Conservation (phyloP, 768 basidiomycete species). For the Suillus spraguei region DNA sequence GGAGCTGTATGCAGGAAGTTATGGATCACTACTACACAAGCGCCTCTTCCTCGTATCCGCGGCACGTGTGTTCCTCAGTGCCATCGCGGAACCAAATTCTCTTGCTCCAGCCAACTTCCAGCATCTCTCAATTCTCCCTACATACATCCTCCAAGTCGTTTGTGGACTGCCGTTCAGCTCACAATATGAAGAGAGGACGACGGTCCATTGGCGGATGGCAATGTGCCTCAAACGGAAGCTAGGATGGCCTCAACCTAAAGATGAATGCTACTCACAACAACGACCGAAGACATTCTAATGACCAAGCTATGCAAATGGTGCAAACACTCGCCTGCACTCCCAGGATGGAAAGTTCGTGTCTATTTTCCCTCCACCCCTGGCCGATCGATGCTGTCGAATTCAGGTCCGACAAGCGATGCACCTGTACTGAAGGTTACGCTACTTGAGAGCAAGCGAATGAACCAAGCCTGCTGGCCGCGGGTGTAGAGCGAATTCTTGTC, state of each 20-base stretch:
- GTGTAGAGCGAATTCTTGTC: constrained; percentile 54
- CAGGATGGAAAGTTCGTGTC: constrained; percentile 68
- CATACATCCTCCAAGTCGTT: constrained; percentile 36
- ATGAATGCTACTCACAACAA: no score
- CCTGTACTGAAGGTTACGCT: constrained; percentile 62
- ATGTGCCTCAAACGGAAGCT: neutral
- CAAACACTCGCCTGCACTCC: neutral
- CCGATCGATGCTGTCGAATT: constrained; percentile 45
- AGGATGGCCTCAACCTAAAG: no score
- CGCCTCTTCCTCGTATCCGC: constrained; percentile 63
- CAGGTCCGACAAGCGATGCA: constrained; percentile 44
- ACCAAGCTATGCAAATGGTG: no score
- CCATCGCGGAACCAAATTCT: constrained; percentile 54
- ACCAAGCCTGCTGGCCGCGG: constrained; percentile 54
- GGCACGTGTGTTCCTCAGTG: constrained; percentile 73
- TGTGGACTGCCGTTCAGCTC: constrained; percentile 82
- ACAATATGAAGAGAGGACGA: constrained; percentile 66
- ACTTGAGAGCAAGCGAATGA: constrained; percentile 43
- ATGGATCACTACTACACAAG: constrained; percentile 83
- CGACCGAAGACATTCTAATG: no score
- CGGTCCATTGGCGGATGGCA: neutral
- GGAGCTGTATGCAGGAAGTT: constrained; percentile 67
- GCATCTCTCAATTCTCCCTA: constrained; percentile 18
- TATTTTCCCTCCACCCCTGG: constrained; percentile 74
- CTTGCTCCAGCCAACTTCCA: constrained; percentile 29